Evolutionary conservation across 2,329 filamentous ascomycete species (phyloP).

Genomic region (Aureobasidium uvarum): DNA sequence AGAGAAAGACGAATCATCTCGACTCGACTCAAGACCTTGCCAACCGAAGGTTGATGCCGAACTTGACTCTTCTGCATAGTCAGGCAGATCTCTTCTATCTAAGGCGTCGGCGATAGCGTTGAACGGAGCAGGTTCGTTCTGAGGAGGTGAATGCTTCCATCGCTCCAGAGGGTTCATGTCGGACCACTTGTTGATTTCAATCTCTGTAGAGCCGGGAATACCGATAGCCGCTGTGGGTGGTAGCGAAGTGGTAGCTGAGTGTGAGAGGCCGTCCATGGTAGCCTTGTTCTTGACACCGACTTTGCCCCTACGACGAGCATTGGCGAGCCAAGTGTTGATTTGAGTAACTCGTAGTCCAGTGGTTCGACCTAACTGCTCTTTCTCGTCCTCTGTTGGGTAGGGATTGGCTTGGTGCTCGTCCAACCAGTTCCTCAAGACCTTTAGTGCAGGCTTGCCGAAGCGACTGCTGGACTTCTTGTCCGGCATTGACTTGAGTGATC

Average conservation of each 20-base stretch:
- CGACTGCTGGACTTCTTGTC: constrained; percentile 64
- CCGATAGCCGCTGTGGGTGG: constrained; percentile 65
- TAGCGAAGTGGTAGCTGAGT: constrained; percentile 57
- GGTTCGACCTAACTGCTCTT: constrained; percentile 71
- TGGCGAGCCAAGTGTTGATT: constrained; percentile 90
- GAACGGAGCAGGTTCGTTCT: constrained; percentile 65
- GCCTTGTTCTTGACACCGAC: constrained; percentile 66
- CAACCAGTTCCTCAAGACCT: constrained; percentile 81
- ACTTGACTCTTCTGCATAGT: constrained; percentile 31
- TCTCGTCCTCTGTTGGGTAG: constrained; percentile 85
- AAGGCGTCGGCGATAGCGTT: constrained; percentile 64
- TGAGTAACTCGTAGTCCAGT: constrained; percentile 81
- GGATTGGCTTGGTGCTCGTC: constrained; percentile 76
- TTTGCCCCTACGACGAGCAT: constrained; percentile 80
- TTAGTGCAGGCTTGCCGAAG: constrained; percentile 77
- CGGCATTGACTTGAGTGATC: constrained; percentile 34
- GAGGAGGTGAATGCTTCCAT: constrained; percentile 67
- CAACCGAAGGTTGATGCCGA: constrained; percentile 42
- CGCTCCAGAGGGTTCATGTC: constrained; percentile 35
- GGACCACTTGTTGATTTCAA: constrained; percentile 38
- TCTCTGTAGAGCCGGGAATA: constrained; percentile 59
- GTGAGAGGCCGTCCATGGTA: constrained; percentile 52
- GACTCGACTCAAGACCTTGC: constrained; percentile 51
- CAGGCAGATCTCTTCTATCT: constrained; percentile 36
- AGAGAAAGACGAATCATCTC: constrained; percentile 50